Evolutionary conservation across 108 stramenopile genomes (phyloP).

Genomic region (Cyclostephanos invisitatus): DNA sequence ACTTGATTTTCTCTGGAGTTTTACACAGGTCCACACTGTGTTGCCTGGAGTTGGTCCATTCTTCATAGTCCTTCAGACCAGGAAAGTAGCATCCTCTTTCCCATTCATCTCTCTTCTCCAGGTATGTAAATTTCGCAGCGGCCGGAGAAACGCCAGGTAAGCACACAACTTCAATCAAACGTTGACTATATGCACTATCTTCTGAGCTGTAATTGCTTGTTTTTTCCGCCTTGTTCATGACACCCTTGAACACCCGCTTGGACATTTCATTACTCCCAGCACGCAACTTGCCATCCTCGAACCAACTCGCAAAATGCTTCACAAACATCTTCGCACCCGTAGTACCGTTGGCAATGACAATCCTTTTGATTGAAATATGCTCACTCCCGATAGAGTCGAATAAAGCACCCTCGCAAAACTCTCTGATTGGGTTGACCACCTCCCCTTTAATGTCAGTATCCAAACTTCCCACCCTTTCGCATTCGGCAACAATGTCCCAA

Average conservation of each 20-base stretch:
- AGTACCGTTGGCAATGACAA: conserved; percentile 79
- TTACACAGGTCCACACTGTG: conserved; percentile 1
- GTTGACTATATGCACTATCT: neutral
- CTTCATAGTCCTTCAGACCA: conserved; percentile 59
- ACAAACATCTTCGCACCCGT: conserved; percentile 57
- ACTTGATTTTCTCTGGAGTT: conserved; percentile 8
- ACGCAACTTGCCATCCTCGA: conserved; percentile 55
- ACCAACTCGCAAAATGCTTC: conserved; percentile 72
- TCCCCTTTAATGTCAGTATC: conserved; percentile 68
- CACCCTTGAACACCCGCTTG: conserved; percentile 47
- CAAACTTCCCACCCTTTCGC: conserved; percentile 58
- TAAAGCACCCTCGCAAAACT: conserved; percentile 51
- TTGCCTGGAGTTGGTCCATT: conserved; percentile 20
- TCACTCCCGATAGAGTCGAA: conserved; percentile 7
- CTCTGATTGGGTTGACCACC: conserved; percentile 65
- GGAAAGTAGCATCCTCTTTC: conserved; percentile 64
- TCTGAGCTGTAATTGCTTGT: conserved; percentile 4
- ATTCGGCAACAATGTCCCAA: conserved; percentile 79
- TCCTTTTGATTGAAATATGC: conserved; percentile 52
- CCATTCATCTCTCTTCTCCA: conserved; percentile 78
- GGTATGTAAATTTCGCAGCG: conserved; percentile 68
- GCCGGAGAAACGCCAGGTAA: conserved; percentile 72
- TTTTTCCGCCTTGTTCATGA: conserved; percentile 30
- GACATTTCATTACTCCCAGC: conserved; percentile 46
- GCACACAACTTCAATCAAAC: conserved; percentile 41